phyloP scores from a whole-genome alignment of 805 yeast species.

The Teunomyces atbi region DNA sequence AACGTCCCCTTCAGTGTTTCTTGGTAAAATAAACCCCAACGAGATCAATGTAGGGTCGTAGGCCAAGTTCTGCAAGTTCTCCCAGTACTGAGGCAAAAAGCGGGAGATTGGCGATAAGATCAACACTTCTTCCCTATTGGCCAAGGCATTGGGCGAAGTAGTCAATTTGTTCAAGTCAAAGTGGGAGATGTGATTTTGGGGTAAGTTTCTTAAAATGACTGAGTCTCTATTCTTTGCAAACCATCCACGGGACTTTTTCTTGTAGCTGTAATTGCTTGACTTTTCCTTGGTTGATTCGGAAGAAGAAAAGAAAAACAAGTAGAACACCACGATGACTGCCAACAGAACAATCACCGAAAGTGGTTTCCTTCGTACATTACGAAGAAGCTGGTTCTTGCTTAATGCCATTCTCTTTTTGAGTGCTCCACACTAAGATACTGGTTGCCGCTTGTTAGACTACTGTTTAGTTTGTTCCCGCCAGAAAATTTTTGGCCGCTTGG shows the following conservation, averaged over 20 bases:
- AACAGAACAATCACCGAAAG: constrained; percentile 47
- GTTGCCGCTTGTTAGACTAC: background rate
- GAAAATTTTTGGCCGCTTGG: background rate
- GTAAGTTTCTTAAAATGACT: constrained; percentile 57
- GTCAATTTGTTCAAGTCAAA: constrained; percentile 80
- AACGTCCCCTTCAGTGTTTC: constrained; percentile 74
- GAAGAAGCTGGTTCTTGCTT: constrained; percentile 33
- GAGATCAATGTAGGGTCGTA: constrained; percentile 86
- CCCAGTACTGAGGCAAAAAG: constrained; percentile 87
- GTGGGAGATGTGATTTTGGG: constrained; percentile 74
- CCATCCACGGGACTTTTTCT: constrained; percentile 44
- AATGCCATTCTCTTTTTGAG: constrained; percentile 13
- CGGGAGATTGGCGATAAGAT: constrained; percentile 88
- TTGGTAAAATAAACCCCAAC: constrained; percentile 88
- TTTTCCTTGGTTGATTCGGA: constrained; percentile 11
- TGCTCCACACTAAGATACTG: background rate
- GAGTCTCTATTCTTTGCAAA: constrained; percentile 51
- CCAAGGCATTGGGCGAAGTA: constrained; percentile 67
- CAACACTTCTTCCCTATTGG: constrained; percentile 77
- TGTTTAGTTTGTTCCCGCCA: too few relatives aligned
- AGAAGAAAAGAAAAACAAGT: constrained; percentile 37
- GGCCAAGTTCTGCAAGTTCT: constrained; percentile 65
- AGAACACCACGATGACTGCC: constrained; percentile 40
- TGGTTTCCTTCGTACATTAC: constrained; percentile 64
- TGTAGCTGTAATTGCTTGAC: constrained; percentile 45